Conservation (phyloP, 2,329 filamentous ascomycete species). For the Stemphylium lycopersici region DNA sequence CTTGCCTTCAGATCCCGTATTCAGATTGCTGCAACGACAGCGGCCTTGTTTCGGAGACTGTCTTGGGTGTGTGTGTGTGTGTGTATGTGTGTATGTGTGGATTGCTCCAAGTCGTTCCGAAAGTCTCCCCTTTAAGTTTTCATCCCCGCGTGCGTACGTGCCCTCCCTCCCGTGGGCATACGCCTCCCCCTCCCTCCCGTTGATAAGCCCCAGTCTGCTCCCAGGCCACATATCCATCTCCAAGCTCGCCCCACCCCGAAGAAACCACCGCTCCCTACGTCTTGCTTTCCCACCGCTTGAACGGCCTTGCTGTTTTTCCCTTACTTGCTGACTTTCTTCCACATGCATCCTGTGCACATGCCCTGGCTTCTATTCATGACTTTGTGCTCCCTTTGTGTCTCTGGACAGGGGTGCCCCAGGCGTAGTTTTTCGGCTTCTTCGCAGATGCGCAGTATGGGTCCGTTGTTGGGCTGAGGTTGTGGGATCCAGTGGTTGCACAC, state of each 20-base stretch:
- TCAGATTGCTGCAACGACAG: not conserved
- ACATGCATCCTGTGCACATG: conserved; percentile 40
- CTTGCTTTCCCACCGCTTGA: not conserved
- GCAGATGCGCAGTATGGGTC: conserved; percentile 38
- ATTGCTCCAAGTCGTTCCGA: not conserved
- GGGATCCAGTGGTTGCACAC: conserved; percentile 42
- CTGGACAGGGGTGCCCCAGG: conserved; percentile 35
- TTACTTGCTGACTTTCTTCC: conserved; percentile 27
- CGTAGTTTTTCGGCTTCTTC: conserved; percentile 34
- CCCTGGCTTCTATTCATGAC: conserved; percentile 42
- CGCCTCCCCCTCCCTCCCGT: not conserved
- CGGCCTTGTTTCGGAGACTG: not conserved
- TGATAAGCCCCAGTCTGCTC: not conserved
- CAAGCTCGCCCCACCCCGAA: not conserved
- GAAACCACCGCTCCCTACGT: not conserved
- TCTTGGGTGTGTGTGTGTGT: not conserved
- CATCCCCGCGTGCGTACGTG: not conserved
- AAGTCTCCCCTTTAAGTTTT: not conserved
- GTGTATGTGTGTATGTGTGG: not conserved
- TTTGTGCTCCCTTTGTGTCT: conserved; percentile 35
- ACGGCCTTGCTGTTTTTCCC: not conserved
- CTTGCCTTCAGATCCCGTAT: not conserved
- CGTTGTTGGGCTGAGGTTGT: conserved; percentile 35
- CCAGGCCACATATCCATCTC: not conserved
- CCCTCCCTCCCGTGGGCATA: not conserved